These are phyloP conservation scores for Xylaria acuta DNA, from an alignment of 495 filamentous ascomycete genomes.

Conservation along the genomic window DNA sequence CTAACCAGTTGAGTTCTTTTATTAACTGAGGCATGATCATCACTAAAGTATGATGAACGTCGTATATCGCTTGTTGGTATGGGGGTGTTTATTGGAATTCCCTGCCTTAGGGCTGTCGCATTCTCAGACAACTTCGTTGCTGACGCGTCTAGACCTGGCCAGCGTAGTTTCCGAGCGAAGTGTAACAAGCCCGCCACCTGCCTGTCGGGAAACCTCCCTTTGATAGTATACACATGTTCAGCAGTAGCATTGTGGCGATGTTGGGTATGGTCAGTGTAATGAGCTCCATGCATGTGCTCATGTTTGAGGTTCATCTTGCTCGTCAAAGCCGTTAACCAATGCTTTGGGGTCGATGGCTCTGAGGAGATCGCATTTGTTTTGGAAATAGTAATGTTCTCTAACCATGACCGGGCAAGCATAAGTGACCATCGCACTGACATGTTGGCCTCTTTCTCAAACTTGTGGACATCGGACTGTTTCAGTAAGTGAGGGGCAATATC, in stretches of 20 bases:
- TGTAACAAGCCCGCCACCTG: constrained; percentile 63
- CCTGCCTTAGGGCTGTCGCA: constrained; percentile 44
- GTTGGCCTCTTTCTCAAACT: constrained; percentile 69
- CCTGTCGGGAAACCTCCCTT: constrained; percentile 52
- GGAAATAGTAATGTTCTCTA: constrained; percentile 70
- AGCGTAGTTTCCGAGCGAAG: constrained; percentile 62
- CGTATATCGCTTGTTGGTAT: constrained; percentile 46
- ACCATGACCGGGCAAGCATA: constrained; percentile 73
- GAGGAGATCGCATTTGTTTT: constrained; percentile 39
- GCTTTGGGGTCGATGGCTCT: constrained; percentile 49
- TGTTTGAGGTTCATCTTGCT: constrained; percentile 57
- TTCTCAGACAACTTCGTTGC: constrained; percentile 49
- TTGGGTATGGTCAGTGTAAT: constrained; percentile 40
- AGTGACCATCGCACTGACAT: constrained; percentile 81
- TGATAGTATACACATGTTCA: constrained; percentile 49
- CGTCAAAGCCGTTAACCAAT: constrained; percentile 59
- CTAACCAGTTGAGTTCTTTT: constrained; percentile 39
- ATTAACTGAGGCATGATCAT: constrained; percentile 33
- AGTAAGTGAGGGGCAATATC: constrained; percentile 55
- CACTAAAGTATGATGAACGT: constrained; percentile 51
- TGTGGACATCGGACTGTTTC: constrained; percentile 63
- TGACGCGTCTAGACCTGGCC: constrained; percentile 57
- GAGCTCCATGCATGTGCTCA: constrained; percentile 42
- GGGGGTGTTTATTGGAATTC: constrained; percentile 51
- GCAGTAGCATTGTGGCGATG: constrained; percentile 40